Percentiles rank a stretch among this genome's conserved stretches.
Conservation (phyloP, 306 rosid genomes). For the Aeschynomene evenia region DNA sequence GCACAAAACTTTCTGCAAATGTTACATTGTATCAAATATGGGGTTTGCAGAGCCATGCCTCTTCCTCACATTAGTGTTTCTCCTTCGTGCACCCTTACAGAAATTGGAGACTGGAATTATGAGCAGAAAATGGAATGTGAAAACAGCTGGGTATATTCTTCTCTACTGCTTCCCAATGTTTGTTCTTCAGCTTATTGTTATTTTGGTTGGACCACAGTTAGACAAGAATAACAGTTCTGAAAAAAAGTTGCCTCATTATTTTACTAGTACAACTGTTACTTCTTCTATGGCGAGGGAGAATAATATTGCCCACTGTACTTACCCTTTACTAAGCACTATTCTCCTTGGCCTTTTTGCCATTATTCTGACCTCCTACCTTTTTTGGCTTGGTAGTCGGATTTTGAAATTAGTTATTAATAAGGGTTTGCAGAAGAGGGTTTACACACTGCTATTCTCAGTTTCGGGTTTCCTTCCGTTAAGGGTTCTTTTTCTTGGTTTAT, state of each 20-base stretch:
- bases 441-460: constrained; percentile 79
- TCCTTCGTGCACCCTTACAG: constrained; percentile 90
- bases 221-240: constrained; percentile 38
- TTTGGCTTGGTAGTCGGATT: constrained; percentile 97
- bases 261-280: constrained; percentile 50
- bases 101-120: constrained; percentile 74
- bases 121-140: constrained; percentile 73
- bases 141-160: constrained; percentile 72
- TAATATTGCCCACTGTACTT: constrained; percentile 76
- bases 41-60: constrained; percentile 99
- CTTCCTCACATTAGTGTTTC: constrained; percentile 86
- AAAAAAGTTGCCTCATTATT: constrained; percentile 57
- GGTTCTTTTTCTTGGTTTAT: constrained; percentile 92
- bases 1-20: constrained; percentile 88
- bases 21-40: constrained; percentile 86
- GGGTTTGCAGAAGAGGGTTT: constrained; percentile 96
- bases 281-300: constrained; percentile 35
- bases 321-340: constrained; percentile 83
- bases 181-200: constrained; percentile 76
- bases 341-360: constrained; percentile 78
- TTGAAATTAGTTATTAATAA: constrained; percentile 90
- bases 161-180: constrained; percentile 80
- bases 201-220: constrained; percentile 67
- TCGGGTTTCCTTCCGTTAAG: constrained; percentile 87
- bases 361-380: constrained; percentile 78